Evolutionary conservation across 2,329 filamentous ascomycete species (phyloP).

Genomic region (Spiromastix sp.): DNA sequence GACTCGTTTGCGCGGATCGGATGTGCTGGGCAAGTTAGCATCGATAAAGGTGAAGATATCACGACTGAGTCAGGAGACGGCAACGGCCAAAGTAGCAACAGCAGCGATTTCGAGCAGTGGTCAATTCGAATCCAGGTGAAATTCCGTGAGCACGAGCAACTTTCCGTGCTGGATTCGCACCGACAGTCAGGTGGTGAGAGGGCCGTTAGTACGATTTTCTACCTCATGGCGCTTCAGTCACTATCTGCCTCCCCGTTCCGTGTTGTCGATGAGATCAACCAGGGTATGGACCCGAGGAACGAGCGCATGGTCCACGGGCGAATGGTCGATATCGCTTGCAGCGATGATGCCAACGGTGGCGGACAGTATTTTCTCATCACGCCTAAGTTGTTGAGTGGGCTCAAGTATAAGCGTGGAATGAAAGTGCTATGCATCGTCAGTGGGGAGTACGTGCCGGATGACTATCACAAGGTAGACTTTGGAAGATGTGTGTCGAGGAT

Average conservation of each 20-base stretch:
- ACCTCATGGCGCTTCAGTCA: constrained; percentile 93
- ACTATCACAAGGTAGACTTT: constrained; percentile 29
- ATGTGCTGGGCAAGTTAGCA: constrained; percentile 79
- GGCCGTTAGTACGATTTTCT: constrained; percentile 95
- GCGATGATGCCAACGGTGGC: constrained; percentile 31
- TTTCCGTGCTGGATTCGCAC: constrained; percentile 79
- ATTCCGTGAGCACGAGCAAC: constrained; percentile 76
- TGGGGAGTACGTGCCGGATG: constrained; percentile 52
- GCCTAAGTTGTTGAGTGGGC: constrained; percentile 76
- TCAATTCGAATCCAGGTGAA: constrained; percentile 88
- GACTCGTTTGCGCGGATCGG: constrained; percentile 91
- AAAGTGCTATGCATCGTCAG: constrained; percentile 87
- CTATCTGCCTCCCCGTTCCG: constrained; percentile 92
- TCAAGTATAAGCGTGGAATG: constrained; percentile 86
- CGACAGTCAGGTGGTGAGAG: constrained; percentile 94
- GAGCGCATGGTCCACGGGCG: constrained; percentile 96
- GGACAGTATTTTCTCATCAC: constrained; percentile 93
- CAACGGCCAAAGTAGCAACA: constrained; percentile 14
- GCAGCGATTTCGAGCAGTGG: constrained; percentile 86
- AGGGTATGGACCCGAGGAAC: constrained; percentile 98
- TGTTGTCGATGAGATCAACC: constrained; percentile 98
- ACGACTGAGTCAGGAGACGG: constrained; percentile 12
- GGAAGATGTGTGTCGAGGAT: constrained; percentile 24
- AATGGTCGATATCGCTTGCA: constrained; percentile 93
- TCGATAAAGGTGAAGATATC: constrained; percentile 58